These are phyloP conservation scores for Leccinum fibrillosum DNA, from an alignment of 768 basidiomycete genomes.

Conservation along the genomic window DNA sequence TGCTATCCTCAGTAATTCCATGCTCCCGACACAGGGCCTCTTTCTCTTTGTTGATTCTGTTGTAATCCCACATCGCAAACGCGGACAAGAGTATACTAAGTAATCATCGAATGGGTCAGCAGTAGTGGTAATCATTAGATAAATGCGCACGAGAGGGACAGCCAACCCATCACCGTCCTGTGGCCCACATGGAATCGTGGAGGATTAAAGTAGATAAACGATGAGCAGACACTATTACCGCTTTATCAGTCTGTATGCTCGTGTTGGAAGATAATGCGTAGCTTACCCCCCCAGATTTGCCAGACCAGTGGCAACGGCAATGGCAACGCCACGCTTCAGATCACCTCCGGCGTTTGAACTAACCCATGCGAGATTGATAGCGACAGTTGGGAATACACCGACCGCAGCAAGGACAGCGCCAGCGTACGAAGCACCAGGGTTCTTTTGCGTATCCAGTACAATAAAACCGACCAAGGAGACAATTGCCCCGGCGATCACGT, in stretches of 20 bases:
- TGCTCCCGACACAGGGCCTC: slow-evolving; percentile 40
- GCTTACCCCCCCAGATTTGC: slow-evolving; percentile 47
- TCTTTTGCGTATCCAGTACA: slow-evolving; percentile 38
- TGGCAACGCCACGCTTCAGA: slow-evolving; percentile 45
- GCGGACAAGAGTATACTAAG: slow-evolving; percentile 39
- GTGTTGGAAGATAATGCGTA: slow-evolving; percentile 11
- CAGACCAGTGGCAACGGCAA: slow-evolving; percentile 46
- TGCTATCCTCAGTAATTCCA: slow-evolving; percentile 37
- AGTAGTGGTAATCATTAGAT: slow-evolving; percentile 23
- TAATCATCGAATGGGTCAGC: slow-evolving; percentile 26
- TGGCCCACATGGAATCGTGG: slow-evolving; percentile 38
- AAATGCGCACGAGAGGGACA: slow-evolving; percentile 30
- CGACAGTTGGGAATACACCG: slow-evolving; percentile 51
- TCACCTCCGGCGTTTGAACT: slow-evolving; percentile 56
- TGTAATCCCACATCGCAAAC: slow-evolving; percentile 48
- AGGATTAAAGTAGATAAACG: slow-evolving; percentile 39
- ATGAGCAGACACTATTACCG: slow-evolving; percentile 34
- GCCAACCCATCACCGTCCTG: slow-evolving; percentile 35
- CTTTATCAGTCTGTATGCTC: slow-evolving; percentile 2
- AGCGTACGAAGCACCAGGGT: slow-evolving; percentile 34
- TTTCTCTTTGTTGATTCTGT: slow-evolving; percentile 47
- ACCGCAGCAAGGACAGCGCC: slow-evolving; percentile 49
- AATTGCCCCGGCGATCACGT: slow-evolving; percentile 40
- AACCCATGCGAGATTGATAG: slow-evolving; percentile 51
- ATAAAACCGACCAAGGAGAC: slow-evolving; percentile 52